Evolutionary conservation across 2,329 filamentous ascomycete species (phyloP).

Genomic region (Exophiala aquamarina): DNA sequence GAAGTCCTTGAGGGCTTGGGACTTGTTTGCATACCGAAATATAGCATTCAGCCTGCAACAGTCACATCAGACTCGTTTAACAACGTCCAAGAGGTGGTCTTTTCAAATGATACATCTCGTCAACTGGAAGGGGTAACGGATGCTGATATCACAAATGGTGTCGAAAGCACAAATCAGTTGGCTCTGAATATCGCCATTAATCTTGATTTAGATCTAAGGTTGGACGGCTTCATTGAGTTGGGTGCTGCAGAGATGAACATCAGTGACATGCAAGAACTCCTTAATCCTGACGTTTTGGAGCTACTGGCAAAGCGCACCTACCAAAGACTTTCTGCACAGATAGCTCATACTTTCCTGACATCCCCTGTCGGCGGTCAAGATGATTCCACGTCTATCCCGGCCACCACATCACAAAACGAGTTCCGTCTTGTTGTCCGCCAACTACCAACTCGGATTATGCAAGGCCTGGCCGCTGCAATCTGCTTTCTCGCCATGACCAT

Average conservation of each 20-base stretch:
- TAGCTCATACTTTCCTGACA: neutral
- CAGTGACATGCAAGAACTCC: no score
- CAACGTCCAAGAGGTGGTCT: neutral
- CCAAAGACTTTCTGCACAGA: neutral
- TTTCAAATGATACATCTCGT: no score
- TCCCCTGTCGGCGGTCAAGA: neutral
- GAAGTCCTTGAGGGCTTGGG: neutral
- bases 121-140: no score
- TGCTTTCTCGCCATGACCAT: neutral
- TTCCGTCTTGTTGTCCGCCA: neutral
- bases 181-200: no score
- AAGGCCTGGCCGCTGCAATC: constrained; percentile 1
- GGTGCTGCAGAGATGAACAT: no score
- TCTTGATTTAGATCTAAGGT: no score
- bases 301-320: neutral
- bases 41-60: neutral
- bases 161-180: no score
- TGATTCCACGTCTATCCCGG: neutral
- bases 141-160: no score
- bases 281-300: neutral
- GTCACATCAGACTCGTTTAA: neutral
- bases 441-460: constrained; percentile 3
- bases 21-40: constrained; percentile 2
- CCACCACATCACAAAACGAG: neutral
- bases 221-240: no score